Conservation (phyloP, 345 rosid genomes). For the Eucalyptus decipiens region DNA sequence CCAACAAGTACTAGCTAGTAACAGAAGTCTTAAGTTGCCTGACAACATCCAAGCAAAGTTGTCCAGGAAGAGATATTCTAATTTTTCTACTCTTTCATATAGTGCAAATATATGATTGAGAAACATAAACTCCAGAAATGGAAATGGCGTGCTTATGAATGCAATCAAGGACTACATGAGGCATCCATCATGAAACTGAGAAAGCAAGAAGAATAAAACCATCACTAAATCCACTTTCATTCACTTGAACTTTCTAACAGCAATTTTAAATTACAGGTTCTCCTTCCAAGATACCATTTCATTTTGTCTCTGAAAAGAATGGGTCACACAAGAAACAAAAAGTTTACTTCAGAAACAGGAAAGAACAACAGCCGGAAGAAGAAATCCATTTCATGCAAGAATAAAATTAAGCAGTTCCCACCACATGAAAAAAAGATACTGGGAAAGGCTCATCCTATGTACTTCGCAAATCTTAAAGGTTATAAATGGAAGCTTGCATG, state of each 20-base stretch:
- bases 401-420: background rate
- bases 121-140: background rate
- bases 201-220: background rate
- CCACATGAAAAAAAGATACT: background rate
- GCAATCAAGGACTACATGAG: background rate
- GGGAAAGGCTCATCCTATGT: background rate
- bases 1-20: background rate
- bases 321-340: background rate
- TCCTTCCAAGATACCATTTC: background rate
- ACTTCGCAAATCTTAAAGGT: background rate
- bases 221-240: background rate
- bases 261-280: background rate
- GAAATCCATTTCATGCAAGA: background rate
- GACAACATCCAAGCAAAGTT: background rate
- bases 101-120: background rate
- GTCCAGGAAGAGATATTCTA: background rate
- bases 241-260: background rate
- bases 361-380: background rate
- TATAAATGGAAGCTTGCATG: background rate
- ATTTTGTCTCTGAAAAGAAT: background rate
- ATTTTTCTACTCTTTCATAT: background rate
- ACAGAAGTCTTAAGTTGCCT: background rate
- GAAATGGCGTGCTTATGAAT: background rate
- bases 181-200: background rate
- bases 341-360: background rate